Evolutionary conservation across 768 basidiomycete genomes (phyloP), one percentile per base, ranked within the genome.

Genomic region (Leucocoprinus birnbaumii): DNA sequence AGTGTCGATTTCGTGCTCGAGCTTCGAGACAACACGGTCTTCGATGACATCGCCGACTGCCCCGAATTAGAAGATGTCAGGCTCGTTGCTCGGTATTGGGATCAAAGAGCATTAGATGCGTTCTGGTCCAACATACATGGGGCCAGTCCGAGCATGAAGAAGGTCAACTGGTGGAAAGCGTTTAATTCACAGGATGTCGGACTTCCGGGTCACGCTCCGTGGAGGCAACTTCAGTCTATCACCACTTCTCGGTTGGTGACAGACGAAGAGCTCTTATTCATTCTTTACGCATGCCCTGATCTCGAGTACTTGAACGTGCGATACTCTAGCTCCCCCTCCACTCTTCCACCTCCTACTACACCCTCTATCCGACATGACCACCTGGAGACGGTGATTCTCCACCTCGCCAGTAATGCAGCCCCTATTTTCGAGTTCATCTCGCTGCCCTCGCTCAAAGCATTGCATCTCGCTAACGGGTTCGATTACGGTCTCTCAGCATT

Each of bases 1-100:
- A 53, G 34, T 38, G 19, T 53, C 24, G 44, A 53, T 25, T 37
- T 53, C 21, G 52, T 53, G 13, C 21, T 53, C 19, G 52, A 53
- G 27, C 35, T 53, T 16, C 13, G 44, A 8, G 31, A 46, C 3
- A 14, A 13, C 1, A 45, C 52, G 19, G 38, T 53, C 19, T 10
- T 46, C 19, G 44, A 53, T 24, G 31, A 34, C 31, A n/a, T 53
- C 43, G 43, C n/a, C 16, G 31, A 27, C 8, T 53, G 27, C 10
- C 43, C 52, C 1, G 37, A 34, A 16, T 44, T 53, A 22, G 52
- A 53, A 18, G 18, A 13, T 4, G 52, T 44, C 1, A 7, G 34
- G n/a, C 11, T 53, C 3, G n/a, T 27, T 37, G 52, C 52, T 14
- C 11, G 52, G 14, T 53, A 46, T 4, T 53, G 52, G 43, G 21